Evolutionary conservation across 306 rosid species (phyloP).

Genomic region (Ochetophila trinervis): DNA sequence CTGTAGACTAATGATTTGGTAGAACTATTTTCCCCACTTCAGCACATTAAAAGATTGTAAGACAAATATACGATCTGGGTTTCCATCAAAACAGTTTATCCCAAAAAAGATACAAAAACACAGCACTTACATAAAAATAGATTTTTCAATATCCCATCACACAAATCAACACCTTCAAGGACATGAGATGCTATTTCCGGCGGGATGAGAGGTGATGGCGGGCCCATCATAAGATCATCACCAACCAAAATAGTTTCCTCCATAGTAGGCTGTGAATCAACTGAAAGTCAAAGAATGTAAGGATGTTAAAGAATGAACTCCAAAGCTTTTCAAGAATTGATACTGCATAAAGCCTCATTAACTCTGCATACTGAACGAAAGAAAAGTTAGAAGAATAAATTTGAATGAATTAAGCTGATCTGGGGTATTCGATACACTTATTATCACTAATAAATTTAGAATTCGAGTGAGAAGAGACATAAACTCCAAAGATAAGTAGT

Average conservation of each 20-base stretch:
- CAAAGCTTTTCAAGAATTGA: not conserved
- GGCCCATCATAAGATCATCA: conserved; percentile 89
- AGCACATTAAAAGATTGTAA: too few relatives aligned
- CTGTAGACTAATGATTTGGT: not conserved
- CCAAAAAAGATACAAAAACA: not conserved
- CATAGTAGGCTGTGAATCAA: conserved; percentile 87
- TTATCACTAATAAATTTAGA: not conserved
- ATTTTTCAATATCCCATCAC: conserved; percentile 85
- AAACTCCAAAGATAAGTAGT: not conserved
- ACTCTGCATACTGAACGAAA: not conserved
- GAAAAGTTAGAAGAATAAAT: not conserved
- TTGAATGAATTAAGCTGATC: too few relatives aligned
- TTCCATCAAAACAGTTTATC: not conserved
- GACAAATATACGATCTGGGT: not conserved
- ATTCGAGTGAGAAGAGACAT: not conserved
- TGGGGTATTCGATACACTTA: too few relatives aligned
- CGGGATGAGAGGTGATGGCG: conserved; percentile 90
- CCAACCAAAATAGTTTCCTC: conserved; percentile 96
- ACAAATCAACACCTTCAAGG: conserved; percentile 77
- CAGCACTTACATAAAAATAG: conserved; percentile 70
- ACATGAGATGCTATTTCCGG: conserved; percentile 93
- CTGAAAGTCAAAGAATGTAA: conserved; percentile 46
- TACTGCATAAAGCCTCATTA: not conserved
- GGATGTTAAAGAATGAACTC: not conserved
- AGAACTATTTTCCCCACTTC: too few relatives aligned